Base-by-base conservation (phyloP, 345 rosid species). In the Hibiscus mutabilis region DNA sequence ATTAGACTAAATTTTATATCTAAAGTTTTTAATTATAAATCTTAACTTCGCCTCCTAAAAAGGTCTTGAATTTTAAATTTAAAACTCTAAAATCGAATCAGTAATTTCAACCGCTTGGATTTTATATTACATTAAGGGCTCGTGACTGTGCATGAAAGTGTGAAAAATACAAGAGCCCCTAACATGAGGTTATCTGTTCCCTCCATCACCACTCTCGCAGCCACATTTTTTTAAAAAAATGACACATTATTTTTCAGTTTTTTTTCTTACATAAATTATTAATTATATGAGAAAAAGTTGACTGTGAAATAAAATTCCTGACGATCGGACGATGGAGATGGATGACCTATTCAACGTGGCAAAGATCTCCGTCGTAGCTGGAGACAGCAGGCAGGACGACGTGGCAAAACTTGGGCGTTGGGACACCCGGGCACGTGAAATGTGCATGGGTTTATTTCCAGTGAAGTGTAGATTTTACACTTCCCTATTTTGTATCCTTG, bases 361-460 rank as follows among this genome's bases (percentile, higher is more conserved):
- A 44, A 22, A 65, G 55, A 42, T 65, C 19, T 12, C 1, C 4
- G 69, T 51, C 33, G 31, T 13, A 21, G 31, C 53, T 22, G 53
- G 33, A 65, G 53, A 49, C 59, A n/a, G 58, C 40, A 8, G 40
- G 25, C 42, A 9, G 2, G 10, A 66, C 49, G 59, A 27, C 19
- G 12, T 64, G 68, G 19, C 35, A 47, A 65, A 78, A 73, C 58
- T 70, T 70, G 66, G 73, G 58, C 78, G 74, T 69, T 37, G 70
- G 61, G 14, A 66, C 15, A 24, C 5, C 13, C 13, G 47, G 37
- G 64, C 84, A 80, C 73, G 82, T 80, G 82, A 78, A 75, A 40
- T 53, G 63, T 25, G 74, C 35, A 47, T 21, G 51, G 12, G 25
- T 7, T 24, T 51, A 15, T 51, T n/a, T 35, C 40, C 40, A 35